Conservation (phyloP, 2,329 filamentous ascomycete genomes). For the Botryotinia globosa region DNA sequence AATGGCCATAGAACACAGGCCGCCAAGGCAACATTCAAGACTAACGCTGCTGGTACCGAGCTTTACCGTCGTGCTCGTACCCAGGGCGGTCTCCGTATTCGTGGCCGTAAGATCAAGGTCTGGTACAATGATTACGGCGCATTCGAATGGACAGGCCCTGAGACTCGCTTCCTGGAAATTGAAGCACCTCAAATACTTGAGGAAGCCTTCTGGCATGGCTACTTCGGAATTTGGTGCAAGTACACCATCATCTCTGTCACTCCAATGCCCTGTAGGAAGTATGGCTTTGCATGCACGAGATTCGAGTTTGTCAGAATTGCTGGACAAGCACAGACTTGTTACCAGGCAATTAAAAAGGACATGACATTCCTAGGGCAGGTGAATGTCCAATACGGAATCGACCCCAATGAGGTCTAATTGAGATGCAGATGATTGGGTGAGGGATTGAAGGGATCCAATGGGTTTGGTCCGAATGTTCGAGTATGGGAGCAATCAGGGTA, state of each 20-base stretch:
- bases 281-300: background rate
- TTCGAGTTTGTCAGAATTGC: constrained; percentile 2
- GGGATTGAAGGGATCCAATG: background rate
- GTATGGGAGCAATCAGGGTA: background rate
- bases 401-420: background rate
- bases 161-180: constrained; percentile 16
- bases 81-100: background rate
- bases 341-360: constrained; percentile 6
- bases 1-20: background rate
- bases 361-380: background rate
- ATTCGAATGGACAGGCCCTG: constrained; percentile 2
- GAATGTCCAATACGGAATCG: background rate
- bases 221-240: constrained; percentile 12
- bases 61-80: constrained; percentile 5
- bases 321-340: constrained; percentile 5
- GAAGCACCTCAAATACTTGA: background rate
- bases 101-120: background rate
- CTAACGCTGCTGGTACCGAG: background rate
- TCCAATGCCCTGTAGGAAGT: background rate
- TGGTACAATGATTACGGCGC: constrained; percentile 20
- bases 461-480: rapidly evolving
- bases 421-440: background rate
- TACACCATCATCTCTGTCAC: background rate
- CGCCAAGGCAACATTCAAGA: constrained; percentile 13
- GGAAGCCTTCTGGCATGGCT: background rate